Evolutionary conservation across 306 rosid species (phyloP).

Genomic region (Oemleria cerasiformis): DNA sequence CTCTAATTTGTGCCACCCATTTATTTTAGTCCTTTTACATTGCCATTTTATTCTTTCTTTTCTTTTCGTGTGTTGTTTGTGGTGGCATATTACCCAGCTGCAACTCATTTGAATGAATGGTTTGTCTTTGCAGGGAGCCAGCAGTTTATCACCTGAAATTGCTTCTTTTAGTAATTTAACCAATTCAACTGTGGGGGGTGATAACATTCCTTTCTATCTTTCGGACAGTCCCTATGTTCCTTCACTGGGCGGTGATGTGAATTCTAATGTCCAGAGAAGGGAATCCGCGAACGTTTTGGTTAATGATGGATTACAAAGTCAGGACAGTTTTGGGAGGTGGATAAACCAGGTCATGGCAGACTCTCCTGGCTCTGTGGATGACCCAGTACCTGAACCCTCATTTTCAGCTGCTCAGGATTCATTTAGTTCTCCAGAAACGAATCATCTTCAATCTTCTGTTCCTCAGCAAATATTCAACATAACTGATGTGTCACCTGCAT

Average conservation of each 20-base stretch:
- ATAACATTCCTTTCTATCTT: conserved; percentile 34
- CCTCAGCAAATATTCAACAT: conserved; percentile 70
- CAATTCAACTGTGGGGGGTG: conserved; percentile 34
- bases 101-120: background rate
- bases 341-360: conserved; percentile 51
- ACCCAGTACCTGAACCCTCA: conserved; percentile 51
- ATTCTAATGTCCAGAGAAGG: conserved; percentile 38
- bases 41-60: background rate
- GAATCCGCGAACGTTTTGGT: conserved; percentile 35
- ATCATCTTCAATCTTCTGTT: conserved; percentile 49
- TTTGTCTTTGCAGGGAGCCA: conserved; percentile 49
- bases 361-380: conserved; percentile 54
- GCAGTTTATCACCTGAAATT: conserved; percentile 35
- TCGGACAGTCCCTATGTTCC: conserved; percentile 36
- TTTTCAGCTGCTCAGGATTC: conserved; percentile 44
- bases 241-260: conserved; percentile 35
- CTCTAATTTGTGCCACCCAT: conserved; percentile 4
- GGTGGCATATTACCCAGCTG: background rate
- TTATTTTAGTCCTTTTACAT: conserved; percentile 5
- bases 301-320: conserved; percentile 59
- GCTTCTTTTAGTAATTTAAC: conserved; percentile 41
- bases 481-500: conserved; percentile 71
- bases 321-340: conserved; percentile 94
- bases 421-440: conserved; percentile 34
- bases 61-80: background rate